Conservation (phyloP, 192 early-diverging fungal species). For the Coemansia sp. region DNA sequence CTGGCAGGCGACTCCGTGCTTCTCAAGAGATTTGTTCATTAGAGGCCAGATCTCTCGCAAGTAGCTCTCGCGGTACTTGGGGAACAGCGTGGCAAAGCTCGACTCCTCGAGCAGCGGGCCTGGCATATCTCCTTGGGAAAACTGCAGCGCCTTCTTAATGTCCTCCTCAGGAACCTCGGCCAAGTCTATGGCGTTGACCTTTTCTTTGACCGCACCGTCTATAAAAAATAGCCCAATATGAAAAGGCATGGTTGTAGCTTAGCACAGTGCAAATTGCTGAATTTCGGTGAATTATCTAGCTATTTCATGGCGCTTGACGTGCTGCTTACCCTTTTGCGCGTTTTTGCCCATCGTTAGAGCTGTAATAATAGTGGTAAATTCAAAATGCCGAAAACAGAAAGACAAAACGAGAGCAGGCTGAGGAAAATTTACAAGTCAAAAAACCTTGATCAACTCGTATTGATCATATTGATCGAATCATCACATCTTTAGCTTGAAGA, state of each 20-base stretch:
- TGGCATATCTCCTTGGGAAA: slow-evolving; percentile 72
- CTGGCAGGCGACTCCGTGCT: slow-evolving; percentile 83
- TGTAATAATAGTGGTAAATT: background rate
- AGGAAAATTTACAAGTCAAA: slow-evolving; percentile 10
- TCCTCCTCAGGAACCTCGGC: slow-evolving; percentile 46
- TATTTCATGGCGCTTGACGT: background rate
- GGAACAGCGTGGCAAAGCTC: slow-evolving; percentile 96
- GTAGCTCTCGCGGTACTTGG: slow-evolving; percentile 97
- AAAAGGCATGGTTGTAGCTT: background rate
- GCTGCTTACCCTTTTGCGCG: slow-evolving; percentile 13
- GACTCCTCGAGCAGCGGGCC: slow-evolving; percentile 88
- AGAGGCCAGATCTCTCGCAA: slow-evolving; percentile 90
- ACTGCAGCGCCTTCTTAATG: slow-evolving; percentile 83
- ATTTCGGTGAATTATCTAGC: background rate
- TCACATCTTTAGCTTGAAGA: background rate
- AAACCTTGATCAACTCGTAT: slow-evolving; percentile 9
- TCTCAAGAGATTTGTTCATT: slow-evolving; percentile 78
- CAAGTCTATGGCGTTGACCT: slow-evolving; percentile 37
- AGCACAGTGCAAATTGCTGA: background rate
- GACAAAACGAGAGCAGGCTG: background rate
- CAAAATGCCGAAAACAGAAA: background rate
- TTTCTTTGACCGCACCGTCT: slow-evolving; percentile 15
- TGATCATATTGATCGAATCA: slow-evolving; percentile 9
- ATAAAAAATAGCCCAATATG: background rate
- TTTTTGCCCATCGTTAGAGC: slow-evolving; percentile 15